A percentile compares a stretch with the other conserved stretches of the same genome.
phyloP scores from a whole-genome alignment of 78 protist species.

The Blattamonas nauphoetae region DNA sequence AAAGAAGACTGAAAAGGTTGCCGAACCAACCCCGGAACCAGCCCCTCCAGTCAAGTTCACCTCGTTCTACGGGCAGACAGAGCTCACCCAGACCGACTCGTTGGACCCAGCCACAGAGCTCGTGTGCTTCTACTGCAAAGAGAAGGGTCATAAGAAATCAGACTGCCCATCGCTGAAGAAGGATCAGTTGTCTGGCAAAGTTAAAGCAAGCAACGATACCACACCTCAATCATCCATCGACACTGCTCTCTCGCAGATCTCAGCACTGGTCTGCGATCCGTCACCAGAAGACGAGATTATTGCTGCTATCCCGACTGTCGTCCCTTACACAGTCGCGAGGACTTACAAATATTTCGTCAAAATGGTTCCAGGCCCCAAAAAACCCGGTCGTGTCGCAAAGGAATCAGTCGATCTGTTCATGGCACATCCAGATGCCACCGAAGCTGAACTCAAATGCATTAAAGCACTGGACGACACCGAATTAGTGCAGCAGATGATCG shows the following conservation, averaged over 20 bases:
- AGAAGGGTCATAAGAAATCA: background rate
- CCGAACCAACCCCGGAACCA: background rate
- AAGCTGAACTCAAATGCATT: background rate
- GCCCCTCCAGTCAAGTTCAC: too few relatives aligned
- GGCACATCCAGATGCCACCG: background rate
- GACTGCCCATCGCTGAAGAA: background rate
- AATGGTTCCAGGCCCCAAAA: background rate
- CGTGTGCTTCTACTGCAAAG: background rate
- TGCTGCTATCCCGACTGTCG: background rate
- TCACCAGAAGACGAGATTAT: background rate
- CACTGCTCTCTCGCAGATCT: background rate
- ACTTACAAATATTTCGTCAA: background rate
- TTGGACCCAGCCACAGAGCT: background rate
- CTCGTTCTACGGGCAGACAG: background rate
- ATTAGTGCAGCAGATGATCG: background rate
- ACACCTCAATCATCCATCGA: background rate
- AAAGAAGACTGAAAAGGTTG: background rate
- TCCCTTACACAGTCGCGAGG: background rate
- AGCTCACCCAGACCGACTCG: background rate
- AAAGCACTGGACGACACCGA: background rate
- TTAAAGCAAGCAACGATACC: background rate
- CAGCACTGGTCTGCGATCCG: background rate
- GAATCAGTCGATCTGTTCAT: background rate
- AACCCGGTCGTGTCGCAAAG: background rate
- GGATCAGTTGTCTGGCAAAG: background rate